Base-by-base conservation (phyloP, 2,329 filamentous ascomycete genomes). In the Paracamarosporium sp. region DNA sequence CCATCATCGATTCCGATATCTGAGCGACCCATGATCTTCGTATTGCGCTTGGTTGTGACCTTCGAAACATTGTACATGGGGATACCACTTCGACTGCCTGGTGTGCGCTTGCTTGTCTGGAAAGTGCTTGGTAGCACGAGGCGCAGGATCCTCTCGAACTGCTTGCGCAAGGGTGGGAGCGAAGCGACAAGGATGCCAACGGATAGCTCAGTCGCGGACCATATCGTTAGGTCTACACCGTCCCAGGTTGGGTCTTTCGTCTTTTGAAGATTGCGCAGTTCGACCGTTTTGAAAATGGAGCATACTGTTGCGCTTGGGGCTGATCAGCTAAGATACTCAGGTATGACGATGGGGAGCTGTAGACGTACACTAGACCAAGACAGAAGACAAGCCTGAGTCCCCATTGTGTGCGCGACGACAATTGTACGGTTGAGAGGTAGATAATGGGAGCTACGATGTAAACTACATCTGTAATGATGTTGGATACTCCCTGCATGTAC, bases 401-500 rank as follows among this genome's bases (percentile, higher is more conserved):
- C 64, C 65, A 67, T 52, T 71, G 63, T 4, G 70, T 72, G 5
- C 65, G 65, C 11, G 53, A 55, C 3, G 64, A 56, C 5, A 74
- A 38, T 36, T 73, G 68, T 3, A 72, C 56, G 13, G 57, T 64
- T 5, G 59, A 64, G 2, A 74, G 57, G 38, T 72, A 74, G 13
- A 70, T 41, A 15, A 72, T 57, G 1, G 68, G 69, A 1, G 70
- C 69, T 6, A 67, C 63, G 5, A 69, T 64, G 38, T 71, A 70
- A 0, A 74, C 61, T 0, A 69, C 35, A 25, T 74, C 69, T 3
- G 68, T 74, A 36, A 70, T 24, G 45, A 66, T 66, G 51, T 74
- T 74, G 6, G 61, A 64, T 6, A 68, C 55, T 13, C 60, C 66
- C 58, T 68, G 48, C 9, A 41, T 30, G 28, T 54, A 33, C 47